Conservation (phyloP, 1,284 basidiomycete species). For the Boletus sp. region DNA sequence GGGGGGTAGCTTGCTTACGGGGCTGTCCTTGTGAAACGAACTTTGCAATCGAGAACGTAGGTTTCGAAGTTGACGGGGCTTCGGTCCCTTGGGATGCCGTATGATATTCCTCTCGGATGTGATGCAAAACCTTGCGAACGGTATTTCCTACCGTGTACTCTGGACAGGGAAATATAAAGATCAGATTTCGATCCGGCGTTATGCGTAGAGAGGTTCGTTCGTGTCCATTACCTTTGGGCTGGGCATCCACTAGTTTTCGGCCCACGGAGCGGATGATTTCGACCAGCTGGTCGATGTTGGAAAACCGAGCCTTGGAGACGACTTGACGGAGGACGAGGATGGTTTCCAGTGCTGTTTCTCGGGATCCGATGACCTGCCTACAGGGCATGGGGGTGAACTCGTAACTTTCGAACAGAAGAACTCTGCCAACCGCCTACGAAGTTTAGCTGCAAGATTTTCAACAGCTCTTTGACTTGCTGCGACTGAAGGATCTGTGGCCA, state of each 20-base stretch:
- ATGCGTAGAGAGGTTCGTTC: neutral
- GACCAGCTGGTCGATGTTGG: constrained; percentile 84
- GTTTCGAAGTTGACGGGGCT: constrained; percentile 37
- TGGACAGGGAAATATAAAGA: constrained; percentile 33
- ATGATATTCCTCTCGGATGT: constrained; percentile 92
- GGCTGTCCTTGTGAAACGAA: constrained; percentile 78
- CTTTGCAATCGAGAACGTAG: constrained; percentile 69
- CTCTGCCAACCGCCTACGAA: constrained; percentile 62
- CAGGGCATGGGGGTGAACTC: constrained; percentile 1
- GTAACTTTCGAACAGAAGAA: constrained; percentile 2
- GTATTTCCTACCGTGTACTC: constrained; percentile 96
- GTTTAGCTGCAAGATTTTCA: constrained; percentile 61
- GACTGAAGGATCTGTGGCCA: constrained; percentile 43
- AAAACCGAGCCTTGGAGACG: constrained; percentile 83
- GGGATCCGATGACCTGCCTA: constrained; percentile 87
- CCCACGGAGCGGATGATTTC: constrained; percentile 82
- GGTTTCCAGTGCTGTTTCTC: constrained; percentile 87
- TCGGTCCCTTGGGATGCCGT: constrained; percentile 52
- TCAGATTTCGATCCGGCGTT: neutral
- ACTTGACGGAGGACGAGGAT: constrained; percentile 86
- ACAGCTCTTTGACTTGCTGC: constrained; percentile 53
- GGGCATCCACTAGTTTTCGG: constrained; percentile 77
- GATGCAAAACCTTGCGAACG: constrained; percentile 85
- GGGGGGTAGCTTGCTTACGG: constrained; percentile 51
- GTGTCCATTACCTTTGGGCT: constrained; percentile 84